Conservation (phyloP, 1,139 yeast genomes). For the Nakaseomyces delphensis region DNA sequence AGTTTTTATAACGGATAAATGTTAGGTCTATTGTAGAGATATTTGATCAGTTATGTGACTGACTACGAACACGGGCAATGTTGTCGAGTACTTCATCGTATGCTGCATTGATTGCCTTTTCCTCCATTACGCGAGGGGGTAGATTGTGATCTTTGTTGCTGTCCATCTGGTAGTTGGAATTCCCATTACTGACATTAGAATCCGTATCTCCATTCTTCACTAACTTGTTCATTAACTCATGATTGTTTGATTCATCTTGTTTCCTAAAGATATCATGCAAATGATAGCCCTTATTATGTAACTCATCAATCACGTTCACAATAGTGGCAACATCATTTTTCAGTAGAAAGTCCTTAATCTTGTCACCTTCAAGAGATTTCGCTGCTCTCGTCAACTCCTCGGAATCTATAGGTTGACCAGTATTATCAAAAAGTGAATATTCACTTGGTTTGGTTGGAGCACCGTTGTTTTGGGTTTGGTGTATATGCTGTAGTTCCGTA, state of each 20-base stretch:
- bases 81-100: constrained; percentile 45
- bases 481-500: constrained; percentile 10
- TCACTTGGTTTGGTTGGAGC: neutral
- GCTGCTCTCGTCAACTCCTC: constrained; percentile 19
- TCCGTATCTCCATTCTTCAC: neutral
- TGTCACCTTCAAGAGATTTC: constrained; percentile 41
- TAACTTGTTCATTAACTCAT: neutral
- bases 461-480: neutral
- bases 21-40: too few relatives aligned
- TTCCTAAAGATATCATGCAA: constrained; percentile 45
- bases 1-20: too few relatives aligned
- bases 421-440: neutral
- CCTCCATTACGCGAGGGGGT: constrained; percentile 16
- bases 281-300: constrained; percentile 46
- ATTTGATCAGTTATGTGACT: neutral
- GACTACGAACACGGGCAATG: constrained; percentile 27
- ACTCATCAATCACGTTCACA: constrained; percentile 40
- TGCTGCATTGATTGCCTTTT: constrained; percentile 38
- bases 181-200: neutral
- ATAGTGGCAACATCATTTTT: constrained; percentile 48
- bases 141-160: constrained; percentile 4
- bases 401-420: constrained; percentile 12
- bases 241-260: constrained; percentile 4
- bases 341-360: constrained; percentile 42
- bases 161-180: neutral